phyloP scores from a whole-genome alignment of 225 moss, liverwort and hornwort species.

The Pleurozium schreberi region DNA sequence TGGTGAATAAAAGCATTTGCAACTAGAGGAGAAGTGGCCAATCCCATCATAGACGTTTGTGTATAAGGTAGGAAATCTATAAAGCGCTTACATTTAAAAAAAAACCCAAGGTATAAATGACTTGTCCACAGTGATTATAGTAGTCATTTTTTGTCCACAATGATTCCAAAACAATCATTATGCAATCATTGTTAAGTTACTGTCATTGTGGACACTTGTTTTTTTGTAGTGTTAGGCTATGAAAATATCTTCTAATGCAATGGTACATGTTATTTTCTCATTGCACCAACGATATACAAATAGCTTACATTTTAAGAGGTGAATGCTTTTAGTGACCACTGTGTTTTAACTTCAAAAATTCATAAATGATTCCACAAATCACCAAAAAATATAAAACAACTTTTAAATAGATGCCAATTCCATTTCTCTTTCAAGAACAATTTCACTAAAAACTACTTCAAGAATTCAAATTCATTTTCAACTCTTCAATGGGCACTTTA shows the following conservation, averaged over 20 bases:
- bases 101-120: too few species aligned
- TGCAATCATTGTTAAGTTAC: too few species aligned
- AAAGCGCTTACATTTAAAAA: too few species aligned
- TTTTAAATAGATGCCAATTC: not conserved
- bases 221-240: too few species aligned
- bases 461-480: not conserved
- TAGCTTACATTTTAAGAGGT: not conserved
- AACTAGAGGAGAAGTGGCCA: accelerated
- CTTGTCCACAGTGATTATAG: too few species aligned
- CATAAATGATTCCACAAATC: not conserved
- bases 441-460: not conserved
- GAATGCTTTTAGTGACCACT: accelerated
- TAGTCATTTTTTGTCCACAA: too few species aligned
- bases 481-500: not conserved
- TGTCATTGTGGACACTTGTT: too few species aligned
- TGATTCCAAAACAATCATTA: too few species aligned
- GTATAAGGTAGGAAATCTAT: accelerated
- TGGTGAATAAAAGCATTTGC: not conserved
- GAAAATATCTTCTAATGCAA: too few species aligned
- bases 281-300: not conserved
- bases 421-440: too few species aligned
- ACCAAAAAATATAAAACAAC: not conserved
- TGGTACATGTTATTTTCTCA: accelerated
- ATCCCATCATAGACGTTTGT: accelerated
- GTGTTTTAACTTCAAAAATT: not conserved